A percentile compares a stretch with the other conserved stretches of the same genome.
These are phyloP conservation scores for Calycina herbarum DNA, from an alignment of 2,329 filamentous ascomycete species.

Conservation along the genomic window DNA sequence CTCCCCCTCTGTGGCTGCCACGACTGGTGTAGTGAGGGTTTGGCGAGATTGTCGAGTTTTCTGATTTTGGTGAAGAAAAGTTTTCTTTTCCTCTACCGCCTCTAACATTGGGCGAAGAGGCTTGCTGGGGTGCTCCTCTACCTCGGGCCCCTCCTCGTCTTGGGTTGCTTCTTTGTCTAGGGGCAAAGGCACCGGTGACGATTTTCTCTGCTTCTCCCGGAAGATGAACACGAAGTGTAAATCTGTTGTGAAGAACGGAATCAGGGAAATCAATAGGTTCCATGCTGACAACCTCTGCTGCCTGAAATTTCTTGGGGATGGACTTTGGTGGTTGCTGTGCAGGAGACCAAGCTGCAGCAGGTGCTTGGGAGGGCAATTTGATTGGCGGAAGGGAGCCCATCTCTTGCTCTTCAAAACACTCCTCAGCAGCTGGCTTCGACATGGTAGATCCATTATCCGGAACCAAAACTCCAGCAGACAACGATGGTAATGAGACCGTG, in stretches of 20 bases:
- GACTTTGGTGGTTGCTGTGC: conserved; percentile 55
- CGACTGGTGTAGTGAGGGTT: conserved; percentile 27
- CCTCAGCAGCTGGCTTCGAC: conserved; percentile 72
- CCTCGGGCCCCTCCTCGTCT: conserved; percentile 33
- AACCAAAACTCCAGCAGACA: conserved; percentile 29
- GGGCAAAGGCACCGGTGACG: conserved; percentile 39
- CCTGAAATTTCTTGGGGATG: conserved; percentile 51
- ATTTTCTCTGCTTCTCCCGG: conserved; percentile 48
- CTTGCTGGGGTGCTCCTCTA: conserved; percentile 28
- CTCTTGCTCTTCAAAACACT: conserved; percentile 79
- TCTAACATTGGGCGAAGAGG: conserved; percentile 31
- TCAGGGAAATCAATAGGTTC: conserved; percentile 45
- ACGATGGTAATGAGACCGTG: conserved; percentile 67
- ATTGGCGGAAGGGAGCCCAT: conserved; percentile 75
- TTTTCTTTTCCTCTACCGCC: conserved; percentile 35
- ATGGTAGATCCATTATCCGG: conserved; percentile 48
- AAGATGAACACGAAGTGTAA: conserved; percentile 46
- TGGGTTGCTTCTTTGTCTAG: conserved; percentile 36
- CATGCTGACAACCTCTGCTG: conserved; percentile 47
- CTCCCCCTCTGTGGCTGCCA: conserved; percentile 29
- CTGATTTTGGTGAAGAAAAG: conserved; percentile 29
- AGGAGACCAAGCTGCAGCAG: conserved; percentile 63
- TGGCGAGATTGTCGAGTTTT: conserved; percentile 26
- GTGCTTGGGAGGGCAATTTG: conserved; percentile 62
- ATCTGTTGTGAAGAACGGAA: conserved; percentile 41